These are phyloP conservation scores for Trichoderma gracile DNA, from an alignment of 2,329 filamentous ascomycete genomes.

Conservation along the genomic window DNA sequence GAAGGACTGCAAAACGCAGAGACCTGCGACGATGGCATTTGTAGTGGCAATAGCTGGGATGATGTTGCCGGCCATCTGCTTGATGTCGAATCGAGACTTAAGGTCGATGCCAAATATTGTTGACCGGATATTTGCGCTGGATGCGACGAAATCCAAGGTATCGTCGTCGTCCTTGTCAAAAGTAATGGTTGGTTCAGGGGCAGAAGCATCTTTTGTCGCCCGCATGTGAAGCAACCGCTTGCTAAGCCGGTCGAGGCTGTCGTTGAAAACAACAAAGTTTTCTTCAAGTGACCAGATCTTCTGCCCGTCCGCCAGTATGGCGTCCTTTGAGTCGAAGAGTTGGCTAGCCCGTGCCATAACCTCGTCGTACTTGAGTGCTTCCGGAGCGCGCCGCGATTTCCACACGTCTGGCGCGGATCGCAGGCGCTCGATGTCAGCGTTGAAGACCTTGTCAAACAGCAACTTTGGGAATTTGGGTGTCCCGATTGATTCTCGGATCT, in stretches of 20 bases:
- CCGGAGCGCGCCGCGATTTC: constrained; percentile 76
- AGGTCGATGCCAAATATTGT: constrained; percentile 83
- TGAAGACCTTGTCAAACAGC: constrained; percentile 92
- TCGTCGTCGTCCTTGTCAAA: constrained; percentile 98
- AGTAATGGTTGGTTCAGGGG: constrained; percentile 65
- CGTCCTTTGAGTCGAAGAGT: constrained; percentile 53
- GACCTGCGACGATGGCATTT: constrained; percentile 90
- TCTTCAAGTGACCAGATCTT: constrained; percentile 78
- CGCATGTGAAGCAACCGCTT: constrained; percentile 69
- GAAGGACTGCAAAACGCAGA: constrained; percentile 90
- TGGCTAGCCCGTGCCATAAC: constrained; percentile 55
- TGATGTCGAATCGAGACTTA: constrained; percentile 93
- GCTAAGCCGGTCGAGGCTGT: constrained; percentile 77
- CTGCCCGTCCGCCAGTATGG: constrained; percentile 67
- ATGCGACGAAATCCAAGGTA: constrained; percentile 90
- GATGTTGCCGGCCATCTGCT: constrained; percentile 99
- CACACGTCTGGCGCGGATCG: constrained; percentile 94
- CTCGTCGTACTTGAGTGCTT: constrained; percentile 68
- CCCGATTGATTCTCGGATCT: constrained; percentile 78
- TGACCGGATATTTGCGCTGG: constrained; percentile 87
- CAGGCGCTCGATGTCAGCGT: constrained; percentile 77
- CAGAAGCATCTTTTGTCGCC: constrained; percentile 47
- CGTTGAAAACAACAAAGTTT: constrained; percentile 81
- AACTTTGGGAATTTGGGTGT: constrained; percentile 73
- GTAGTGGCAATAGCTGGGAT: constrained; percentile 98